Percentiles rank a stretch among this genome's conserved stretches.
Conservation (phyloP, 2,329 filamentous ascomycete genomes). For the Chaetomiaceae sp. region DNA sequence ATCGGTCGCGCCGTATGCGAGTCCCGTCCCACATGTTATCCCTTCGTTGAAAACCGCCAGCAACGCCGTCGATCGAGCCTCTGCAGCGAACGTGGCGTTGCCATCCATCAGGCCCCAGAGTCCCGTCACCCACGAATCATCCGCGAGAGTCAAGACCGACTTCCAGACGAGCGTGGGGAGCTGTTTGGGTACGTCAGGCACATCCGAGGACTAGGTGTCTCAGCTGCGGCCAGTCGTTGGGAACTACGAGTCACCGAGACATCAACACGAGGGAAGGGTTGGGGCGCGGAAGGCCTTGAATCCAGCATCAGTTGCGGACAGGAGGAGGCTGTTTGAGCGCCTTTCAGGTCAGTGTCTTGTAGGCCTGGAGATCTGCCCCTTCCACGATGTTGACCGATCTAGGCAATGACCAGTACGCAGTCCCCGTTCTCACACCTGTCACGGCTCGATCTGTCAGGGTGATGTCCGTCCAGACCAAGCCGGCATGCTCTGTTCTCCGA, state of each 20-base stretch:
- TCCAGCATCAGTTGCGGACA: slow-evolving; percentile 26
- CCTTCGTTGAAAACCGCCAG: not conserved
- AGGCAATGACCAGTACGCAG: no score
- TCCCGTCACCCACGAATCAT: no score
- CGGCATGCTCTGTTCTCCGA: no score
- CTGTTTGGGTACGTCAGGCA: not conserved
- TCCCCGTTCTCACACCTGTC: no score
- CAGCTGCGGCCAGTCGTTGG: not conserved
- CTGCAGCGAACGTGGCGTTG: no score
- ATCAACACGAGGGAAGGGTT: not conserved
- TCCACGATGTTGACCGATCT: not conserved
- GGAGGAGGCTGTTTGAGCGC: slow-evolving; percentile 32
- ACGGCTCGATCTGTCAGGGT: no score
- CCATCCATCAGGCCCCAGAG: no score
- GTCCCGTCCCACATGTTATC: not conserved
- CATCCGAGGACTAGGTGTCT: not conserved
- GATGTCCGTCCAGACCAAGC: no score
- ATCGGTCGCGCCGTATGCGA: no score
- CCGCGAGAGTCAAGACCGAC: no score
- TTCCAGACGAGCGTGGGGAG: not conserved
- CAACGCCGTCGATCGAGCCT: not conserved
- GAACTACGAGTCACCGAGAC: not conserved
- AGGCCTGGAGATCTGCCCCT: not conserved
- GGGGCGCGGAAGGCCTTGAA: not conserved
- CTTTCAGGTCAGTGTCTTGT: slow-evolving; percentile 25